Conservation (phyloP, 805 yeast species). For the Metschnikowia henanensis region DNA sequence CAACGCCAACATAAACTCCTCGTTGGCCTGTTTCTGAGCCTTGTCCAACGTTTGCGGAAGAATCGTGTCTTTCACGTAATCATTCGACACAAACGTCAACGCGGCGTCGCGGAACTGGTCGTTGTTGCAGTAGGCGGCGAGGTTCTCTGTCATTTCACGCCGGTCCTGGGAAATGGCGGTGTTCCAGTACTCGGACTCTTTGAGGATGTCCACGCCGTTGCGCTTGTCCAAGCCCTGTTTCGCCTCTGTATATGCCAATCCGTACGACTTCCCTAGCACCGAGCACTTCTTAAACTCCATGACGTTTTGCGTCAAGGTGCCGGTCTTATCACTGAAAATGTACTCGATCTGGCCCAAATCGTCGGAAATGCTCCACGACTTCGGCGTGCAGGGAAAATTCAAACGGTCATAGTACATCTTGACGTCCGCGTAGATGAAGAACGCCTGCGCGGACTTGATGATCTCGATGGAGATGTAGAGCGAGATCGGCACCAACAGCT, state of each 20-base stretch:
- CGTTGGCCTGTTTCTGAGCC: constrained; percentile 48
- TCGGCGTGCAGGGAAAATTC: constrained; percentile 83
- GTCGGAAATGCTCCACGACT: constrained; percentile 83
- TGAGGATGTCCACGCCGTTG: constrained; percentile 72
- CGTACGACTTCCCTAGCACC: constrained; percentile 69
- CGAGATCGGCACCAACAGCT: constrained; percentile 81
- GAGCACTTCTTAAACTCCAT: constrained; percentile 87
- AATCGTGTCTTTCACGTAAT: constrained; percentile 53
- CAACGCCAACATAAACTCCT: constrained; percentile 60
- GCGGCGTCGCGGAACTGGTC: constrained; percentile 46
- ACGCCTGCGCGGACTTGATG: constrained; percentile 80
- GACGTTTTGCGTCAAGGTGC: constrained; percentile 79
- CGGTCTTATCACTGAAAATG: constrained; percentile 82
- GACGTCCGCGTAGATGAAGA: constrained; percentile 74
- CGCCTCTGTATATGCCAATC: constrained; percentile 83
- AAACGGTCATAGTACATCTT: constrained; percentile 65
- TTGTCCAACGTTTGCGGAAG: constrained; percentile 26
- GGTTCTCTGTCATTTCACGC: constrained; percentile 45
- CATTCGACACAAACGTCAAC: constrained; percentile 63
- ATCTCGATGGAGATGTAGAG: constrained; percentile 80
- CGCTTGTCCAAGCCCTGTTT: constrained; percentile 75
- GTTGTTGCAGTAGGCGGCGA: constrained; percentile 35
- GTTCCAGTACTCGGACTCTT: constrained; percentile 56
- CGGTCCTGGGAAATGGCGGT: constrained; percentile 53
- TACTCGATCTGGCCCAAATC: constrained; percentile 86